These are phyloP conservation scores for Penicillium dipodomyicola DNA, from an alignment of 495 filamentous ascomycete species.

Conservation along the genomic window DNA sequence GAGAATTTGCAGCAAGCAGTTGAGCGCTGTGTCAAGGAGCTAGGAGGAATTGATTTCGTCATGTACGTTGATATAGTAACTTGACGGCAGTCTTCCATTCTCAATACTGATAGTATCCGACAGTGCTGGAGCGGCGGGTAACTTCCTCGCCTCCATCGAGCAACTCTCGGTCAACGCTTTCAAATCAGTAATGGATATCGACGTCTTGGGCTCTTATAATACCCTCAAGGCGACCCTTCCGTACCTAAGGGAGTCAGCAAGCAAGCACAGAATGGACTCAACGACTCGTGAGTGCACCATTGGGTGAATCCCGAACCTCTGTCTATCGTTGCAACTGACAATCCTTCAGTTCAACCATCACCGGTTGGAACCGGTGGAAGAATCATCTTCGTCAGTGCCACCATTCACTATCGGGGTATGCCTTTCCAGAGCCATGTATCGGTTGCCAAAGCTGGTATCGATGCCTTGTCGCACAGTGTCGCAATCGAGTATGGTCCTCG, in stretches of 20 bases:
- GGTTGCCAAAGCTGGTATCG: slow-evolving; percentile 88
- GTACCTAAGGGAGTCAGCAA: slow-evolving; percentile 70
- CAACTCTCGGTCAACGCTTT: slow-evolving; percentile 84
- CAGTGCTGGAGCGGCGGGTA: slow-evolving; percentile 92
- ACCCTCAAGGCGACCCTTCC: slow-evolving; percentile 88
- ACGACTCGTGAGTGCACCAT: slow-evolving; percentile 37
- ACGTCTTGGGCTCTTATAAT: slow-evolving; percentile 89
- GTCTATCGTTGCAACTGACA: background rate
- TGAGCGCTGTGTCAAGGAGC: slow-evolving; percentile 71
- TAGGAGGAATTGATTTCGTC: slow-evolving; percentile 89
- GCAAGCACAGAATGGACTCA: slow-evolving; percentile 54
- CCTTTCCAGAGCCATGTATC: slow-evolving; percentile 83
- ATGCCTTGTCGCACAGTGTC: slow-evolving; percentile 70
- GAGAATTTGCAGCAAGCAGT: slow-evolving; percentile 70
- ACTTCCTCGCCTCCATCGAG: slow-evolving; percentile 87
- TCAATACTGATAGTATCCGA: slow-evolving; percentile 15
- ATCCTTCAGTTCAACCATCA: slow-evolving; percentile 32
- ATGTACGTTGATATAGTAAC: slow-evolving; percentile 58
- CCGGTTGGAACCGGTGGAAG: slow-evolving; percentile 67
- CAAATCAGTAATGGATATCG: slow-evolving; percentile 94
- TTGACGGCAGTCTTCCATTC: background rate
- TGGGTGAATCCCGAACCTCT: background rate
- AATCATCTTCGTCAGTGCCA: slow-evolving; percentile 85
- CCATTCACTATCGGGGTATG: slow-evolving; percentile 81
- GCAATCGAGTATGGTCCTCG: slow-evolving; percentile 85